Conservation (phyloP, 2,329 filamentous ascomycete species). For the Thermomyces lanuginosus region DNA sequence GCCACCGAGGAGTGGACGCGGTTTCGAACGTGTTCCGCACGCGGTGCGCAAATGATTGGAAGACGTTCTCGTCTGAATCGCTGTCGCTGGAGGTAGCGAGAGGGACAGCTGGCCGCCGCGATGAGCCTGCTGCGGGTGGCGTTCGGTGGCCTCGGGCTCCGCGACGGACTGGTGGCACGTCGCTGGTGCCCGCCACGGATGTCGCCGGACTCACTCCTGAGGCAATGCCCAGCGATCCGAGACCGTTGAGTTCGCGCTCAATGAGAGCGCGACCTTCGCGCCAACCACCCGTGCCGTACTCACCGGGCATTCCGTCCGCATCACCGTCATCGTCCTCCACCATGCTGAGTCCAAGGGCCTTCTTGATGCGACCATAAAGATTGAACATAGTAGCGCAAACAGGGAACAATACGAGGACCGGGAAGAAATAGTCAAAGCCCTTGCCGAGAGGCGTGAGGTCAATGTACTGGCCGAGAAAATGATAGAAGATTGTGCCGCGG, state of each 20-base stretch:
- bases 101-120: constrained; percentile 2
- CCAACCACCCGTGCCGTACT: constrained; percentile 70
- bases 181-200: neutral
- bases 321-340: constrained; percentile 55
- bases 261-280: constrained; percentile 82
- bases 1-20: constrained; percentile 65
- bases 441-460: constrained; percentile 66
- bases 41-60: constrained; percentile 65
- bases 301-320: constrained; percentile 41
- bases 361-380: constrained; percentile 66
- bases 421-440: constrained; percentile 79
- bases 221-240: constrained; percentile 25
- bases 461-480: constrained; percentile 69
- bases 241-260: constrained; percentile 62
- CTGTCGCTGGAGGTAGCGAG: constrained; percentile 16
- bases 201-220: constrained; percentile 9
- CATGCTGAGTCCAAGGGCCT: constrained; percentile 61
- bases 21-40: constrained; percentile 86
- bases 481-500: constrained; percentile 64
- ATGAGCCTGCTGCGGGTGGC: constrained; percentile 13
- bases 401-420: constrained; percentile 70
- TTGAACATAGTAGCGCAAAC: constrained; percentile 77
- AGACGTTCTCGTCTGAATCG: constrained; percentile 54
- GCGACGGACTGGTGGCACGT: too few relatives aligned
- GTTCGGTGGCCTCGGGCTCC: too few relatives aligned